Evolutionary conservation across 2,329 filamentous ascomycete species (phyloP), one percentile per base, ranked within the genome.

Genomic region (Eurotiales sp.): DNA sequence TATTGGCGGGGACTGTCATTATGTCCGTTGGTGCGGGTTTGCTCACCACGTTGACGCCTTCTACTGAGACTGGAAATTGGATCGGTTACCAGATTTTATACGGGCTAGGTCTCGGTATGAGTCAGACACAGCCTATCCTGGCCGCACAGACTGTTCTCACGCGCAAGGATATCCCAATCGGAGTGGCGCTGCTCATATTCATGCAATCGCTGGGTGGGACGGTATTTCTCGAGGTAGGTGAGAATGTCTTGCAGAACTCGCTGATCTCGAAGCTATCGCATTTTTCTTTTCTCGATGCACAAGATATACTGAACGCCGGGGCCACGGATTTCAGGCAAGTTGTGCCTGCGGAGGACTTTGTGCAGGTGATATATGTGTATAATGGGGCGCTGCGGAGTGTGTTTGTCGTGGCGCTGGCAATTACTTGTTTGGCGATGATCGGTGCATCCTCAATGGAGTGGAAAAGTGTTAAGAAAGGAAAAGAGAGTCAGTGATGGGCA

Each of bases 21-120:
- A 53, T 56, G 32, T 54, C 61, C 7, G 46, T 71, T 42, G 65
- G 59, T 5, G 43, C 50, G 10, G 66, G 66, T 11, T 52, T 71
- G 11, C 50, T 68, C 40, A 66, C 61, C 53, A 68, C 63, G 1
- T 57, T 70, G 25, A 55, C 63, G 6, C 55, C 65, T 27, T 37
- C 55, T 25, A 61, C 57, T 12, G 29, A 40, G n/a, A 21, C 42
- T 29, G 42, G 51, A 12, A 50, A 57, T 44, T 64, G 61, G 59
- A 58, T 63, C 41, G 60, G 59, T 8, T 63, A 61, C 37, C 61
- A 64, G 54, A 46, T 61, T 23, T 7, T 62, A 8, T 57, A 52
- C 36, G 60, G 60, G 1, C 39, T 60, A 14, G 58, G 59, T 2
- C 8, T 56, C 2, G 61, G 58, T 3, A 30, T 54, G 17, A 52